A percentile compares a stretch with the other conserved stretches of the same genome.
phyloP scores from a whole-genome alignment of 352 stramenopile genomes.

The Phytophthora capsici region DNA sequence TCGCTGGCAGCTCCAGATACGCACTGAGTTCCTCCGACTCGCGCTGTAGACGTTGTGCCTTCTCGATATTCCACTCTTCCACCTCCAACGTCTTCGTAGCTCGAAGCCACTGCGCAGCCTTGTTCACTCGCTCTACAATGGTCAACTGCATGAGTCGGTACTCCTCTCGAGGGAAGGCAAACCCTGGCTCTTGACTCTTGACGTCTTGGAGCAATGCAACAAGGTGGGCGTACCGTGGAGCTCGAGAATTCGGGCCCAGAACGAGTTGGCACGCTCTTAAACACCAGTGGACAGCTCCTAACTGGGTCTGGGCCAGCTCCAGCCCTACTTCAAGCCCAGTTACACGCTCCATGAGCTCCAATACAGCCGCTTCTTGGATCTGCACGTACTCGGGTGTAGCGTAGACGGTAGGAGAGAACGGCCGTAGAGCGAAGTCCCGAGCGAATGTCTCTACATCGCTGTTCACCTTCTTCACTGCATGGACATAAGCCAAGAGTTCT shows the following conservation, averaged over 20 bases:
- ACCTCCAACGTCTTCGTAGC: slow-evolving; percentile 69
- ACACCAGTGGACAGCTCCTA: slow-evolving; percentile 81
- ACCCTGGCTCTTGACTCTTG: slow-evolving; percentile 44
- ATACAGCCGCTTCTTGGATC: slow-evolving; percentile 26
- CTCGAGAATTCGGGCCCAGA: slow-evolving; percentile 42
- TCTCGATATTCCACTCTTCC: slow-evolving; percentile 74
- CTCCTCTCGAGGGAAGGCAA: slow-evolving; percentile 68
- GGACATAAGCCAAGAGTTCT: slow-evolving; percentile 64
- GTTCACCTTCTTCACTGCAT: slow-evolving; percentile 51
- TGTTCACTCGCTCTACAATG: slow-evolving; percentile 69
- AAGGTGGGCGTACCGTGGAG: slow-evolving; percentile 75
- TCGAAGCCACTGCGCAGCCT: slow-evolving; percentile 69
- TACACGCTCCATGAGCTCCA: slow-evolving; percentile 67
- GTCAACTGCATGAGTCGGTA: slow-evolving; percentile 77
- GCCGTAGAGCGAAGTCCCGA: slow-evolving; percentile 44
- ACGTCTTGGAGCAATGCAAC: slow-evolving; percentile 68
- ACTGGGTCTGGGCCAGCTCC: slow-evolving; percentile 54
- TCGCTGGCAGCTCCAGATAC: slow-evolving; percentile 70
- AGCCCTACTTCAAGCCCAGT: slow-evolving; percentile 65
- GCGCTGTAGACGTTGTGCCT: slow-evolving; percentile 46
- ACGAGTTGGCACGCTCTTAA: slow-evolving; percentile 75
- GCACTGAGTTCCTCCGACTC: slow-evolving; percentile 62
- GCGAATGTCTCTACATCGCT: slow-evolving; percentile 45
- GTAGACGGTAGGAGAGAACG: slow-evolving; percentile 62
- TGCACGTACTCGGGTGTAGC: slow-evolving; percentile 46